Evolutionary conservation across 1,139 yeast species (phyloP), one percentile per base, ranked within the genome.

Genomic region (Lodderomyces beijingensis): DNA sequence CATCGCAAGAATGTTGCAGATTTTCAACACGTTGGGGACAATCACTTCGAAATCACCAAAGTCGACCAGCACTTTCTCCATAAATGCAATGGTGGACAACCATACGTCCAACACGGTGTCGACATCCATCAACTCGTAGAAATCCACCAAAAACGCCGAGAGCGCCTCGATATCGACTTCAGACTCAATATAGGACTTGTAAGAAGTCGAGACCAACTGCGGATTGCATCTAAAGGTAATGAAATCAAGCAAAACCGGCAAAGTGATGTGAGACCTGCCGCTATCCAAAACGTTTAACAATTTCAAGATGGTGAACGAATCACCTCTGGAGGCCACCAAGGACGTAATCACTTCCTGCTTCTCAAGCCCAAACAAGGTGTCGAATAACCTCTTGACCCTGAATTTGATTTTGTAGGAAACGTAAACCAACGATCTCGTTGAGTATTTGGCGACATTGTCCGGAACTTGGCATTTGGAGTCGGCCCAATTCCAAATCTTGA

Each of bases 21-120:
- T 65, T 28, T 60, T 65, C 29, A 86, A 55, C 4, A 80, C 47
- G 27, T 66, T 70, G 1, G 85, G 73, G 27, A 77, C 54, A 1
- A 81, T 51, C 2, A 56, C 56, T 35, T 68, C 69, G 51, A 75
- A 85, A 3, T 60, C 50, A n/a, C 58, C 44, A 12, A 70, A 54
- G 45, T 77, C 75, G 10, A 70, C 55, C 26, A 67, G 46, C 0
- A 78, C 70, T 16, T 79, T 87, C 41, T 69, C 77, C 42, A 84
- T 62, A 46, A 85, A 87, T 5, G 55, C 57, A 28, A 75, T 58
- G 15, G 79, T 63, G 16, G 70, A 71, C 13, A 53, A 54, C 80
- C 89, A 87, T 16, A 86, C 68, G 38, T 88, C 96, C 37, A 80
- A 85, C 22, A 87, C 62, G 0, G 86, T 77, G 44, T 87, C 95